Percentiles rank a stretch among this genome's conserved stretches.
These are phyloP conservation scores for Vigna unguiculata DNA, from an alignment of 306 rosid genomes.

Conservation along the genomic window DNA sequence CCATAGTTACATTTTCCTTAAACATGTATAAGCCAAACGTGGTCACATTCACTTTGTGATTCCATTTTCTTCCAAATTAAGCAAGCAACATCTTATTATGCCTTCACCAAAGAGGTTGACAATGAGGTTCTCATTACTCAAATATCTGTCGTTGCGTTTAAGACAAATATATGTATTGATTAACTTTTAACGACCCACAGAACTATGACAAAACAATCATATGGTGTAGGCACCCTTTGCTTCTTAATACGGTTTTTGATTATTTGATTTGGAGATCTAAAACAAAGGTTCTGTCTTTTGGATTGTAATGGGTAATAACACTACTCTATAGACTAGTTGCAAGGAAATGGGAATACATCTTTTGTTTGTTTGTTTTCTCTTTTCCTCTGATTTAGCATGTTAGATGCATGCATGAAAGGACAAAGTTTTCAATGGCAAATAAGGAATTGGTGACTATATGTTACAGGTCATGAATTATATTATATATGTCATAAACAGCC, in stretches of 20 bases:
- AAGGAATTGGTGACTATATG: constrained; percentile 6
- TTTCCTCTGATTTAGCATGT: constrained; percentile 3
- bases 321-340: background rate
- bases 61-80: background rate
- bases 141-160: background rate
- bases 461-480: constrained; percentile 18
- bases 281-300: background rate
- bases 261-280: constrained; percentile 33
- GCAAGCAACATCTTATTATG: constrained; percentile 10
- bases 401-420: constrained; percentile 31
- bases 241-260: background rate
- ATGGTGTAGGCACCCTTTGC: constrained; percentile 5
- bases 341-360: background rate
- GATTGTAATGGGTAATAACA: background rate
- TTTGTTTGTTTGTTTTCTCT: background rate
- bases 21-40: background rate
- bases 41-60: background rate
- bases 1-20: constrained; percentile 21
- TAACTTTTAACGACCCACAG: constrained; percentile 1
- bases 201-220: constrained; percentile 15
- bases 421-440: background rate
- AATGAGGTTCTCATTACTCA: constrained; percentile 1
- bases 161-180: background rate
- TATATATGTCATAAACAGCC: background rate
- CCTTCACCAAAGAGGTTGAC: constrained; percentile 23